Conservation (phyloP, 2,329 filamentous ascomycete species). For the Sclerotinia subarctica region DNA sequence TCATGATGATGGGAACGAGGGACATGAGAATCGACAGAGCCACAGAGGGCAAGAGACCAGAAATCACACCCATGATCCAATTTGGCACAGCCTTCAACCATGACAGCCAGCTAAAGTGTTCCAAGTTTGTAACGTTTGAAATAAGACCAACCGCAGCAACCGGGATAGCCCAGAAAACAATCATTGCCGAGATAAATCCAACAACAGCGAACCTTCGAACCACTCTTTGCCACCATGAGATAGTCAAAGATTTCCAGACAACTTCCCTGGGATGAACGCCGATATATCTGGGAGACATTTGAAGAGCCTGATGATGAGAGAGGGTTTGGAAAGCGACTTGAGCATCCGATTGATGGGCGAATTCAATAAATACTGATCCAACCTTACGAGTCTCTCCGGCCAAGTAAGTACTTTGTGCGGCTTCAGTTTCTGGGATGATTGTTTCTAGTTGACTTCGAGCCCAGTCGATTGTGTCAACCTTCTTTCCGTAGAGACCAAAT, state of each 20-base stretch:
- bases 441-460: conserved; percentile 73
- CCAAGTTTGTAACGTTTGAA: conserved; percentile 75
- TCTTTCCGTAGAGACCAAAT: conserved; percentile 71
- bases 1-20: conserved; percentile 76
- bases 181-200: conserved; percentile 69
- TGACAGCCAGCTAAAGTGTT: conserved; percentile 62
- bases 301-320: conserved; percentile 79
- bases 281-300: conserved; percentile 79
- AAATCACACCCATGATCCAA: conserved; percentile 75
- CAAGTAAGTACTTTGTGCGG: conserved; percentile 64
- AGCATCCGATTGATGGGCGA: conserved; percentile 75
- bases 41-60: conserved; percentile 78
- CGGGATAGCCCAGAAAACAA: conserved; percentile 81
- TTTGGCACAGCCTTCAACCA: conserved; percentile 72
- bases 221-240: conserved; percentile 83
- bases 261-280: conserved; percentile 80
- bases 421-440: conserved; percentile 68
- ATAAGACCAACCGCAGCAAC: conserved; percentile 79
- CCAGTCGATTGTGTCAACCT: conserved; percentile 94
- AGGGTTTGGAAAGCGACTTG: conserved; percentile 85
- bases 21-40: conserved; percentile 81
- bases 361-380: conserved; percentile 83
- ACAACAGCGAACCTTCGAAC: conserved; percentile 67
- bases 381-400: conserved; percentile 58
- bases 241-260: conserved; percentile 80